Conservation (phyloP, 345 rosid genomes). For the Angophora floribunda region DNA sequence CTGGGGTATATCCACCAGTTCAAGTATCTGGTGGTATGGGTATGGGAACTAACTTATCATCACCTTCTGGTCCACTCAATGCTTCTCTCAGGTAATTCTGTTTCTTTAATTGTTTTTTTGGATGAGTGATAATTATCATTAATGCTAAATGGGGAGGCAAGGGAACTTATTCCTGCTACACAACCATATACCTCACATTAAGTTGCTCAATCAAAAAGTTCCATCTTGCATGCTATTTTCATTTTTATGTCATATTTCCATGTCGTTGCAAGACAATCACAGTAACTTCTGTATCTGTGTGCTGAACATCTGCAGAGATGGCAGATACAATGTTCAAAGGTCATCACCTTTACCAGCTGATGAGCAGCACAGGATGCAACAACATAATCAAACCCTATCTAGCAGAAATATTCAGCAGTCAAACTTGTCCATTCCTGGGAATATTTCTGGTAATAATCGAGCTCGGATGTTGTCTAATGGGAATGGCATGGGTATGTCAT, state of each 20-base stretch:
- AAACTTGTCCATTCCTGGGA: slow-evolving; percentile 58
- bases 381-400: slow-evolving; percentile 53
- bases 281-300: background rate
- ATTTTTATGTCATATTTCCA: background rate
- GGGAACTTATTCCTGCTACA: background rate
- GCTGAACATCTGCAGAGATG: slow-evolving; percentile 42
- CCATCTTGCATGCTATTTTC: background rate
- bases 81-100: slow-evolving; percentile 43
- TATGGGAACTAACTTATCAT: slow-evolving; percentile 43
- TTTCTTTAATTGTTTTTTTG: background rate
- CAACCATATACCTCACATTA: background rate
- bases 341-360: slow-evolving; percentile 55
- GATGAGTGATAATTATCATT: background rate
- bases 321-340: slow-evolving; percentile 62
- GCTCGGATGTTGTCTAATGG: slow-evolving; percentile 58
- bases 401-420: slow-evolving; percentile 67
- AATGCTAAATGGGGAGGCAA: background rate
- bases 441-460: slow-evolving; percentile 61
- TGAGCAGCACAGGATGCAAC: slow-evolving; percentile 81
- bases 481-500: slow-evolving; percentile 55
- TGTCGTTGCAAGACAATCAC: background rate
- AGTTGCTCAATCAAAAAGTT: background rate
- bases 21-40: slow-evolving; percentile 61
- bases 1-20: slow-evolving; percentile 55
- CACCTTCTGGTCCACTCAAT: slow-evolving; percentile 55